Conservation (phyloP, 805 yeast species). For the Candida sakaeoensis region DNA sequence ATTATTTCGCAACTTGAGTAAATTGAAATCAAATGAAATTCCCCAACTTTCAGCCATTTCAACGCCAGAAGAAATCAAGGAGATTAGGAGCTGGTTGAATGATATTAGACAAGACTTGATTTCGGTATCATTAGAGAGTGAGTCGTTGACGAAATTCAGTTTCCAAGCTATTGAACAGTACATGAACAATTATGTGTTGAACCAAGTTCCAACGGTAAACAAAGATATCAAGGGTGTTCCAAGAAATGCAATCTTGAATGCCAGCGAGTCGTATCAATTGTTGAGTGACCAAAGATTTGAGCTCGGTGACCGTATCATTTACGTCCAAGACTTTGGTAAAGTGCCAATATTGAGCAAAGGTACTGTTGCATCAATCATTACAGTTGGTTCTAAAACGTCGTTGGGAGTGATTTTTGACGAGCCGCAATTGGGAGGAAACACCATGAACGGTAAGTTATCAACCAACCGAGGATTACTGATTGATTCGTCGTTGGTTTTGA, state of each 20-base stretch:
- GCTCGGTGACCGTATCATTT: constrained; percentile 87
- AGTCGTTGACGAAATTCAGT: constrained; percentile 65
- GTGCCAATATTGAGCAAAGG: constrained; percentile 87
- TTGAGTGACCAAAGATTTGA: constrained; percentile 73
- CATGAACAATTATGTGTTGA: constrained; percentile 42
- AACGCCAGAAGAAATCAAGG: constrained; percentile 42
- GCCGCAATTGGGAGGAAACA: constrained; percentile 78
- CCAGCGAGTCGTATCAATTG: constrained; percentile 65
- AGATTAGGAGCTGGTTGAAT: constrained; percentile 46
- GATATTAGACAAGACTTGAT: constrained; percentile 46
- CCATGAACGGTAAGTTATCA: constrained; percentile 69
- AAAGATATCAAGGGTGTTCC: constrained; percentile 80
- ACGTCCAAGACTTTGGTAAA: constrained; percentile 81
- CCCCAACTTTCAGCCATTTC: constrained; percentile 37
- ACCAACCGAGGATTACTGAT: constrained; percentile 82
- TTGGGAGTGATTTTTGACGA: constrained; percentile 81
- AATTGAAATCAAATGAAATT: constrained; percentile 22
- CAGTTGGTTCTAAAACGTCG: constrained; percentile 58
- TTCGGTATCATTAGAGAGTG: constrained; percentile 72
- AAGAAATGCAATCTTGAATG: constrained; percentile 73
- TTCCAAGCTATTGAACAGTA: constrained; percentile 65
- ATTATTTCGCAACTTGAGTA: constrained; percentile 44
- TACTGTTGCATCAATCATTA: constrained; percentile 68
- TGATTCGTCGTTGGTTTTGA: constrained; percentile 77
- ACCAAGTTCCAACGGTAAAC: constrained; percentile 39